A percentile compares a stretch with the other conserved stretches of the same genome.
Conservation (phyloP, 2,329 filamentous ascomycete genomes). For the Sporothrix schenckii region DNA sequence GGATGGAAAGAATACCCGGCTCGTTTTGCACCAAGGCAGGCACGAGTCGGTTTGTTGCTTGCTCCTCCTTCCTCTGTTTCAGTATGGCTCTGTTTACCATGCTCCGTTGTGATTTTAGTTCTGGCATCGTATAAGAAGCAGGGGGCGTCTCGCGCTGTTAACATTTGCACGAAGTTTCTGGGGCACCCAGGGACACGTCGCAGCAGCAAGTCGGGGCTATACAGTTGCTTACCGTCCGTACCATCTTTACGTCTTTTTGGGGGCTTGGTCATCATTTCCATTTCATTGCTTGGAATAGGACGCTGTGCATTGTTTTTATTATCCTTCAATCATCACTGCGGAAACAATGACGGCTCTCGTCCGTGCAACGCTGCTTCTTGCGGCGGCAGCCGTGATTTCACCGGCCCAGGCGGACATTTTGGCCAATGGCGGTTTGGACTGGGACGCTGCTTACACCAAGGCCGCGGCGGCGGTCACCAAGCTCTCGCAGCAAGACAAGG, state of each 20-base stretch:
- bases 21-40: not conserved
- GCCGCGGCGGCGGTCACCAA: constrained; percentile 67
- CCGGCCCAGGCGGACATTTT: constrained; percentile 25
- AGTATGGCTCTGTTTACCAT: not conserved
- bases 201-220: not conserved
- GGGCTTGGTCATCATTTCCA: not conserved
- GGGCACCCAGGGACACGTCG: not conserved
- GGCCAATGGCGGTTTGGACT: constrained; percentile 45
- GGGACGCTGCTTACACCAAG: constrained; percentile 71
- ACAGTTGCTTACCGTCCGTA: not conserved
- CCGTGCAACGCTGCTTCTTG: constrained; percentile 39
- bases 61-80: not conserved
- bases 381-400: constrained; percentile 18
- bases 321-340: not conserved
- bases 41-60: not conserved
- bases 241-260: no score
- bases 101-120: not conserved
- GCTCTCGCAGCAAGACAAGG: constrained; percentile 75
- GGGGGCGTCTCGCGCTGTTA: not conserved
- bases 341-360: not conserved
- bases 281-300: not conserved
- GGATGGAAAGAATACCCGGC: not conserved
- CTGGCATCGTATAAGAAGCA: constrained; percentile 12
- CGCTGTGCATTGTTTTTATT: no score
- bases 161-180: not conserved